Base-by-base conservation (phyloP, 768 basidiomycete species). In the Pleurotus ostreatus region DNA sequence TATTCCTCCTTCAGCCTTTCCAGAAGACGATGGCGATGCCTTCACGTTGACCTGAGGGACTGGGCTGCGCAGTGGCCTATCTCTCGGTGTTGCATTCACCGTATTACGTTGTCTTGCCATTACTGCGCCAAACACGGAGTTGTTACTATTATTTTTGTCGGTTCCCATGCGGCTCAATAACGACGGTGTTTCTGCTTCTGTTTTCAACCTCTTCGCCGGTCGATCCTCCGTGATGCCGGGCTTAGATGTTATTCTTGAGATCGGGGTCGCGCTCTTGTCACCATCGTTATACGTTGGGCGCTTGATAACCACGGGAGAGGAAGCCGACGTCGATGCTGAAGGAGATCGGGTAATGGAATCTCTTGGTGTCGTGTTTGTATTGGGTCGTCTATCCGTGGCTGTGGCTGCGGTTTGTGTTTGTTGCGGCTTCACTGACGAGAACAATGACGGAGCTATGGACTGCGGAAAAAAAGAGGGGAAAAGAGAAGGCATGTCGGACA, bases 151-250 rank as follows among this genome's bases (percentile, higher is more conserved):
- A 30, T 34, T 34, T 34, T 34, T 34, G 30, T 34, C 30, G 9
- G 30, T 34, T 63, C 71, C 66, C 61, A 80, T 63, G 40, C 78
- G 76, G 63, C 75, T 78, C 15, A 80, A 68, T 16, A 80, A 65
- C 46, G 78, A 78, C 37, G 75, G 79, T 55, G 49, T 12, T 22
- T 61, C 58, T 26, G 60, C 46, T 9, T 57, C 60, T 49, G 56
- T 55, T 65, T 69, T 71, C 66, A 59, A 59, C 59, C 71, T 70
- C 59, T 80, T 80, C n/a, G 62, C 51, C 37, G 69, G 49, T 44
- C 69, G 71, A 18, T 37, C 30, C 8, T 34, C 30, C 30, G 30
- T 34, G 11, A 11, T 9, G 1, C 30, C 30, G 30, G 30, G 3
- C 3, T 34, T 34, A 11, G 30, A 9, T 34, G 30, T 34, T 34